Evolutionary conservation across 2,329 filamentous ascomycete genomes (phyloP), one percentile per base, ranked within the genome.

Genomic region (Atkinsonella texensis): DNA sequence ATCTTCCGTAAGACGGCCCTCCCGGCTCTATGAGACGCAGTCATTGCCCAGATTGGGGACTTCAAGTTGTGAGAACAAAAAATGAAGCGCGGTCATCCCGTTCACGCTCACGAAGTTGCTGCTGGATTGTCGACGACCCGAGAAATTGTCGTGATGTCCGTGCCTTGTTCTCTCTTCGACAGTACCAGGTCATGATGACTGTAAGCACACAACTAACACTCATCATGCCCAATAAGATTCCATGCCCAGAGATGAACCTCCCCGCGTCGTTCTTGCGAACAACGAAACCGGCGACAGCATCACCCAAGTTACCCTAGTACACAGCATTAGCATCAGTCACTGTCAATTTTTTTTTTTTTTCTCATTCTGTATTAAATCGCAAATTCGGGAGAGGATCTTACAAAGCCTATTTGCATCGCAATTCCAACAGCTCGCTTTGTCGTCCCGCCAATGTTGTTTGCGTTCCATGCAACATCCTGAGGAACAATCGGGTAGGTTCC

Each of bases 211-310:
- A 68, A 17, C 73, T 72, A 71, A 80, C 75, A 55, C 68, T 71
- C 2, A 80, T 77, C 54, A 82, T 67, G 4, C 69, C 70, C 39
- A 83, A 62, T 2, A 80, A 80, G 7, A 79, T 71, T 0, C 76
- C 76, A 59, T 85, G 81, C 9, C 81, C 81, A 32, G 71, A 70
- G 47, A 78, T 66, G 62, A 79, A 84, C 35, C 77, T 69, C 2
- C 77, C 77, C 0, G 66, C 73, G 35, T 80, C 75, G 31, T 60
- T 54, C 54, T 59, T 57, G 52, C 60, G 63, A 58, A 65, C 63
- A 49, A 67, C 59, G 51, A 67, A 68, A 45, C 63, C 65, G 49
- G 65, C 59, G 40, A 66, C 51, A 46, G 65, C 63, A 54, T 65
- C 65, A 48, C 65, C 65, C 8, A 67, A 59, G 56, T 68, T 73